Evolutionary conservation across 2,329 filamentous ascomycete genomes (phyloP).

Genomic region (Rasamsonia emersonii): DNA sequence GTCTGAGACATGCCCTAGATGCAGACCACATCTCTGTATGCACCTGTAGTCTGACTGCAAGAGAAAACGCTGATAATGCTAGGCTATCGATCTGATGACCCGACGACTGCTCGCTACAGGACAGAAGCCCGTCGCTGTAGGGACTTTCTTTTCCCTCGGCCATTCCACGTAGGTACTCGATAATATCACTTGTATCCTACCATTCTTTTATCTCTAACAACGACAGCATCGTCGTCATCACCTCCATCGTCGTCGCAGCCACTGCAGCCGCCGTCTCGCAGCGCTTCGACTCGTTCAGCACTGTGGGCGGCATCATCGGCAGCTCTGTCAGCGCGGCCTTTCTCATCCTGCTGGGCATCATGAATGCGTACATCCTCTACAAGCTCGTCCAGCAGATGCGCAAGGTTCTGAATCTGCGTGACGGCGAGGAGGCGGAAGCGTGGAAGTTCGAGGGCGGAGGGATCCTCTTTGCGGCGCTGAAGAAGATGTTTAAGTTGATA

Average conservation of each 20-base stretch:
- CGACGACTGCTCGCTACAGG: conserved; percentile 77
- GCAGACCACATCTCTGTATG: conserved; percentile 74
- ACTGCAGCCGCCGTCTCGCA: conserved; percentile 75
- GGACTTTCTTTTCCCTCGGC: conserved; percentile 87
- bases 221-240: conserved; percentile 67
- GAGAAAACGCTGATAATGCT: conserved; percentile 31
- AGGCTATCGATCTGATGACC: conserved; percentile 91
- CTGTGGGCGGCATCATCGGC: conserved; percentile 79
- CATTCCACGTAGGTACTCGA: conserved; percentile 59
- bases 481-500: conserved; percentile 65
- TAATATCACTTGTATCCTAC: background rate
- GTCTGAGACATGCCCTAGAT: conserved; percentile 88
- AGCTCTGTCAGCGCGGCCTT: conserved; percentile 79
- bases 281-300: conserved; percentile 70
- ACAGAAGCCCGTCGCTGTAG: conserved; percentile 80
- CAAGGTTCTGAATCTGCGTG: conserved; percentile 46
- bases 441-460: conserved; percentile 70
- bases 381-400: conserved; percentile 63
- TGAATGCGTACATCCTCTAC: conserved; percentile 79
- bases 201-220: conserved; percentile 4
- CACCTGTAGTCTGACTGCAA: background rate
- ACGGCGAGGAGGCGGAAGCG: conserved; percentile 41
- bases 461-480: conserved; percentile 62
- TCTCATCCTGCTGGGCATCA: conserved; percentile 69
- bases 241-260: conserved; percentile 83